A percentile compares a stretch with the other conserved stretches of the same genome.
phyloP scores from a whole-genome alignment of 192 early-diverging fungal genomes.

The Phlyctochytrium bullatum region DNA sequence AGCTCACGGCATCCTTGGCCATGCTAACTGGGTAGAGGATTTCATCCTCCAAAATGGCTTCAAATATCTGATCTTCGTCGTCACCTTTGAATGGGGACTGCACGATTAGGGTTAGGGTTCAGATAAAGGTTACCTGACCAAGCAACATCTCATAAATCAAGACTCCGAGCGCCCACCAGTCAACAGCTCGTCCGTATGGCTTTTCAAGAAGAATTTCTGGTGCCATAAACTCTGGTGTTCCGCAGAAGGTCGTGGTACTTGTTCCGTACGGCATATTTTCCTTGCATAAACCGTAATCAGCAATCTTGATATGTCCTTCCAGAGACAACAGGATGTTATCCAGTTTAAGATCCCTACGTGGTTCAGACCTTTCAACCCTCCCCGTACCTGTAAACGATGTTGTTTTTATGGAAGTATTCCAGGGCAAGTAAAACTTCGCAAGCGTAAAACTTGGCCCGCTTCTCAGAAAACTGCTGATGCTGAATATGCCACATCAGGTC shows the following conservation, averaged over 20 bases:
- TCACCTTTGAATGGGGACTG: constrained; percentile 93
- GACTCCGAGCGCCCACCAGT: constrained; percentile 94
- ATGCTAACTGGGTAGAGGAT: constrained; percentile 93
- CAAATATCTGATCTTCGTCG: constrained; percentile 98
- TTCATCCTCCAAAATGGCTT: constrained; percentile 94
- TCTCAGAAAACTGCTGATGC: constrained; percentile 83
- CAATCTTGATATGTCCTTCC: constrained; percentile 96
- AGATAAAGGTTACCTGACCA: constrained; percentile 26
- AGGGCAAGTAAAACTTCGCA: constrained; percentile 92
- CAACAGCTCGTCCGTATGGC: constrained; percentile 93
- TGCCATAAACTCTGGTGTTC: constrained; percentile 99
- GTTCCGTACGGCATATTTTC: constrained; percentile 85
- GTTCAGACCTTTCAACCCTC: not conserved
- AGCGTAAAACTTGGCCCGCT: constrained; percentile 94
- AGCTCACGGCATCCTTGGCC: constrained; percentile 86
- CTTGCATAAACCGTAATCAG: constrained; percentile 99
- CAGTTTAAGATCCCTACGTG: constrained; percentile 83
- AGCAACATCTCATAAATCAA: constrained; percentile 65
- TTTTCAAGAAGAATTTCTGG: constrained; percentile 96
- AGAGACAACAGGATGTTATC: constrained; percentile 91
- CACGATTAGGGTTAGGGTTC: not conserved
- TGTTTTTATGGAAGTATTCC: constrained; percentile 93
- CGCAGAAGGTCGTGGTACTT: constrained; percentile 94
- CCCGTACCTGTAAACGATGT: constrained; percentile 79
- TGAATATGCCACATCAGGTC: constrained; percentile 99